Evolutionary conservation across 1,284 basidiomycete species (phyloP), one percentile per base, ranked within the genome.

Genomic region (Cronartium ribicola): DNA sequence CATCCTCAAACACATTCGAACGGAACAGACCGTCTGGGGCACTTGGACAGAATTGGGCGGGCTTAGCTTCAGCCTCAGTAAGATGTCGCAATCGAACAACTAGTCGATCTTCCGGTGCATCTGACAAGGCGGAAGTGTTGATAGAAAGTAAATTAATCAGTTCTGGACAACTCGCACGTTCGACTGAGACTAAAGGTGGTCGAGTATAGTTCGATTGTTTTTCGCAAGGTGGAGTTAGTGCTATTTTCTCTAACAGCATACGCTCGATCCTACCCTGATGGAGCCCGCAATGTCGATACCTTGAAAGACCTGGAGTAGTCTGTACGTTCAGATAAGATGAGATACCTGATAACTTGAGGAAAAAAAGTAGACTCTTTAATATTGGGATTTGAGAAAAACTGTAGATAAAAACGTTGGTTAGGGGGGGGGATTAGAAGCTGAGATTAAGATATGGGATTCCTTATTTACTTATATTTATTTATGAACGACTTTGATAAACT

Each of bases 11-110:
- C 60, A 75, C 61, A 60, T 70, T 70, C 8, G 75, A 75, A 11
- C 75, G 67, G 36, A 70, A 75, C 8, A 75, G 67, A 40, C 75
- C 75, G 67, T 75, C 70, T 1, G 71, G 63, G 22, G 60, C 60
- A 8, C 20, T 17, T 4, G 72, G 72, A 11, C 65, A 75, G 43
- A 75, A 75, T 41, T 75, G 72, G 10, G 72, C 72, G 14, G 80
- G 80, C 41, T 77, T 78, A 14, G 80, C 77, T 71, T 80, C 79
- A n/a, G 77, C 79, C 64, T 80, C 79, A 11, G 76, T 76, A 14
- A 80, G 74, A 57, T 80, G 78, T 14, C 79, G 77, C 7, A 80
- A 64, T 13, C 64, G 76, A 59, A 80, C 79, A 10, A 75, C 76
- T 14, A 75, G 62, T 4, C 72, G 55, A 43, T 75, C 72, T n/a